Evolutionary conservation across 257 asterid species (phyloP).

Genomic region (Apocynum venetum): DNA sequence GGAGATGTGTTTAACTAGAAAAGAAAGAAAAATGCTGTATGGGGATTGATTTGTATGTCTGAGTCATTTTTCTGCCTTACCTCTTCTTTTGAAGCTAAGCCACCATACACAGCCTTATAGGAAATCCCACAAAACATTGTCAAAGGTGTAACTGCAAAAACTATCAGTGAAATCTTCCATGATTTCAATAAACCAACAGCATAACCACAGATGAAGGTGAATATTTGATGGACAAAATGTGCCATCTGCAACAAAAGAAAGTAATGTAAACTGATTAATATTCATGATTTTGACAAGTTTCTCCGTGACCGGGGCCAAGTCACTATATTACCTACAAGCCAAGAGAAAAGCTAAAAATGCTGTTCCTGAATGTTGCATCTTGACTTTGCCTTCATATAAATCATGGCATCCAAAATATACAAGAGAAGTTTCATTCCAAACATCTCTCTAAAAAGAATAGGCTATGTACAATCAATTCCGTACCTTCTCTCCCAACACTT

Average conservation of each 20-base stretch:
- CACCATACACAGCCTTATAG: constrained; percentile 74
- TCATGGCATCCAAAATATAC: not conserved
- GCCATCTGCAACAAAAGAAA: constrained; percentile 56
- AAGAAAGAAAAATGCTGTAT: not conserved
- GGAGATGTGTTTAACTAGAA: not conserved
- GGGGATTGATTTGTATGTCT: not conserved
- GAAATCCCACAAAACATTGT: constrained; percentile 84
- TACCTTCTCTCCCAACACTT: constrained; percentile 92
- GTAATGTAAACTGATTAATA: not conserved
- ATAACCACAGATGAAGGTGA: constrained; percentile 73
- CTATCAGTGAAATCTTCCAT: constrained; percentile 67
- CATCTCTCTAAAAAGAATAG: not conserved
- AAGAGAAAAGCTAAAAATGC: not conserved
- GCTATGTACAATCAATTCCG: not conserved
- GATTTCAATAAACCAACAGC: constrained; percentile 62
- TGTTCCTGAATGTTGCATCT: not conserved
- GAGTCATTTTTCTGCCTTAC: constrained; percentile 27
- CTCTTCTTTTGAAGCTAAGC: constrained; percentile 81
- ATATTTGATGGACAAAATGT: constrained; percentile 77
- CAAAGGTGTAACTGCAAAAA: constrained; percentile 78
- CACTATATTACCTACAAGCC: not conserved
- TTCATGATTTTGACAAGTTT: not conserved
- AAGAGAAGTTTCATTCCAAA: not conserved
- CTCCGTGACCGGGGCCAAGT: not conserved
- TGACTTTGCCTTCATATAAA: not conserved